phyloP scores from a whole-genome alignment of 495 filamentous ascomycete species.

The Annulohypoxylon nitens region DNA sequence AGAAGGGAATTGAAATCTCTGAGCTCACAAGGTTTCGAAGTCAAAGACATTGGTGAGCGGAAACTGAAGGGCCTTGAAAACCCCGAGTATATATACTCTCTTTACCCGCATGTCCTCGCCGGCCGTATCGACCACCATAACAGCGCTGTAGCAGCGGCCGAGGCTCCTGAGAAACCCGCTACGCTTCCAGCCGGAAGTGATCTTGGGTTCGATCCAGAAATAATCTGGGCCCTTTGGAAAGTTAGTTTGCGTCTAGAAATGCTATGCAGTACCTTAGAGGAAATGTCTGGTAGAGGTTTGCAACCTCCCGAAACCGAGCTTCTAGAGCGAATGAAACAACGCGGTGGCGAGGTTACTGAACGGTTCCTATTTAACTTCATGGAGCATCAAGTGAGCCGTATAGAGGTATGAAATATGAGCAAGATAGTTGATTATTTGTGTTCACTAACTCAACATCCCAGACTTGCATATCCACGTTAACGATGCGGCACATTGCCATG shows the following conservation, averaged over 20 bases:
- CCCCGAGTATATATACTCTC: constrained; percentile 92
- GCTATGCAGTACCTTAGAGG: constrained; percentile 87
- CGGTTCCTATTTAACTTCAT: constrained; percentile 85
- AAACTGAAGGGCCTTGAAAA: constrained; percentile 98
- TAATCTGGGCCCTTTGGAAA: constrained; percentile 91
- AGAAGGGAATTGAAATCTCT: constrained; percentile 88
- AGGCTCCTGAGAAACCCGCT: constrained; percentile 59
- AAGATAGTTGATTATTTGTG: not conserved
- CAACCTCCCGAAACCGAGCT: constrained; percentile 83
- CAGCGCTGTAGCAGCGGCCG: constrained; percentile 63
- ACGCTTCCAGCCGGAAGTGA: constrained; percentile 63
- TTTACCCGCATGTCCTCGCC: constrained; percentile 90
- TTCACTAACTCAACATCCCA: constrained; percentile 47
- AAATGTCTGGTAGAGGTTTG: constrained; percentile 66
- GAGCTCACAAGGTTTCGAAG: constrained; percentile 92
- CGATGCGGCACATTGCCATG: constrained; percentile 72
- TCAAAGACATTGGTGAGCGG: constrained; percentile 93
- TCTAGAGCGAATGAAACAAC: constrained; percentile 83
- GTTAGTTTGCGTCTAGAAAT: constrained; percentile 90
- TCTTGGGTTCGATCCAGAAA: constrained; percentile 79
- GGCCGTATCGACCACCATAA: constrained; percentile 76
- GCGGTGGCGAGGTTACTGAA: constrained; percentile 89
- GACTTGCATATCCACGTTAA: constrained; percentile 75
- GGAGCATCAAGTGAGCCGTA: constrained; percentile 92
- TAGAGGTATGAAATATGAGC: constrained; percentile 77